Base-by-base conservation (phyloP, 2,329 filamentous ascomycete species). In the Hypoxylon sp. region DNA sequence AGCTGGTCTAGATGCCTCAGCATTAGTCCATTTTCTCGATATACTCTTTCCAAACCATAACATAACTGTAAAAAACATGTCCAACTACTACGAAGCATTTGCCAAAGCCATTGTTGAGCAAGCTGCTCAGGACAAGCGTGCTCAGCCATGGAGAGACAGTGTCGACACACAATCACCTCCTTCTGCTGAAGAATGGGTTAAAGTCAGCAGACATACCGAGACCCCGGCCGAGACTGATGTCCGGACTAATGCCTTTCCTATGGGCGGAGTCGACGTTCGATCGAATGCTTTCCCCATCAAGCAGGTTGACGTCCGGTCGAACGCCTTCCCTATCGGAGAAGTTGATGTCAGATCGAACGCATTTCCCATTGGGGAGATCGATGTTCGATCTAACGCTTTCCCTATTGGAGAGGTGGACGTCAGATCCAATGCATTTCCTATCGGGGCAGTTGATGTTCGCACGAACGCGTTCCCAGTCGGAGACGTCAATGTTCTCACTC, bases 41-140 rank as follows among this genome's bases (percentile, higher is more conserved):
- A 27, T 16, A 2, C 14, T 47, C 25, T 27, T 16, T 12, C 2
- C 8, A 12, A 23, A 5, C 8, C 19, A 14, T 3, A 21, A 50
- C 27, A 2, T 19, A 32, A 23, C 11, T 12, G n/a, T n/a, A n/a
- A n/a, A n/a, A n/a, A 32, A 32, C 1, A 50, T 50, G 46, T 32
- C 46, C 5, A 50, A 50, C n/a, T n/a, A 50, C 14, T 50, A 50
- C 46, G 46, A 50, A 50, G 27, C 46, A 3, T 50, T 50, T n/a
- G 46, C 46, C 14, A 50, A 32, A 32, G 46, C 46, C 29, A 50
- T 50, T 7, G 27, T 50, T 30, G 46, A 50, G 46, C n/a, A 50
- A 50, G 46, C 46, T 11, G 27, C 46, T 30, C 46, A 50, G 21
- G 46, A 50, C 27, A 50, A 32, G 25, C 46, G 46, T 21, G 46